Base-by-base conservation (phyloP, 805 yeast species). In the Starmerella khaoyaiensis region DNA sequence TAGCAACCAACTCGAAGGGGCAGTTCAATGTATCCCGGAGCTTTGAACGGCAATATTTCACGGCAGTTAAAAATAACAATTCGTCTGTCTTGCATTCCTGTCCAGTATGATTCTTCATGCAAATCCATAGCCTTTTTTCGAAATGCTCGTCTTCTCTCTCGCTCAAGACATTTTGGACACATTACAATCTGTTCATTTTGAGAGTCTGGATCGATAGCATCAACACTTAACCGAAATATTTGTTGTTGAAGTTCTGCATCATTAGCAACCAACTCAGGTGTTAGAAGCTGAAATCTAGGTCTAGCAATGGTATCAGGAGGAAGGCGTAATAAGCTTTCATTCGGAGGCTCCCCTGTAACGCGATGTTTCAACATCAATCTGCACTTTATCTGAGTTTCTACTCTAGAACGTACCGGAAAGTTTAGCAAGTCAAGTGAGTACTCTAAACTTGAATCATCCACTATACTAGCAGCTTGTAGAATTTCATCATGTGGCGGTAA, bases 131-230 rank as follows among this genome's bases (percentile, higher is more conserved):
- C 70, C 60, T 90, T 87, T 55, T 94, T 74, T 57, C 98, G 72
- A 24, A 87, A 76, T 1, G 97, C 97, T 50, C 98, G 70, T 59
- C 90, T 83, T 52, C 83, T 77, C 55, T 87, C 98, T 53, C 98
- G 70, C 58, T 84, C 79, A 53, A 86, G 74, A 65, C 98, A 87
- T 51, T 93, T 74, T 18, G 75, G 55, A 62, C 98, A 87, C 49
- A 83, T 84, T 50, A 75, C 74, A 48, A 93, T 81, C n/a, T 67
- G 62, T 35, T 59, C 60, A 34, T 35, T 36, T 4, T 57, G 52
- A 31, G 60, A 56, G 21, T 60, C 55, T 9, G 67, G 68, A 17
- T 81, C 68, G 37, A 84, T 64, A n/a, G 84, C 87, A 56, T 72
- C 79, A 1, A 93, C 74, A 44, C 87, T 94, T 52, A 87, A 62